Evolutionary conservation across 805 yeast genomes (phyloP).

Genomic region (Cephaloascus albidus): DNA sequence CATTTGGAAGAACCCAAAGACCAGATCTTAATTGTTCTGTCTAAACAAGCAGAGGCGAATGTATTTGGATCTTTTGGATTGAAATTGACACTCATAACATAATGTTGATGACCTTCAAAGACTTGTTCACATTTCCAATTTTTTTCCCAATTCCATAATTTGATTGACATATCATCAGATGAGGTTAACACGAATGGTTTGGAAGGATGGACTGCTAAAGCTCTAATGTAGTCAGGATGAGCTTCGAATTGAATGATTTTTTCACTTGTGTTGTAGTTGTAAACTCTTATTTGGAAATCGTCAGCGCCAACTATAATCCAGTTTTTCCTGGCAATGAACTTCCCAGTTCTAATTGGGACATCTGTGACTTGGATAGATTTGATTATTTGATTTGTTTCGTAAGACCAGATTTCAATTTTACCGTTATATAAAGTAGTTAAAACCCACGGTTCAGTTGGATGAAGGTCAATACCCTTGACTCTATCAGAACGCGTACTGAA

Average conservation of each 20-base stretch:
- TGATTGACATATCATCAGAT: constrained; percentile 85
- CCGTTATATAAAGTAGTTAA: constrained; percentile 88
- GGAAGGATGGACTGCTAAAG: constrained; percentile 89
- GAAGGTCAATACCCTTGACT: constrained; percentile 96
- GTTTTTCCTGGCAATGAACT: constrained; percentile 89
- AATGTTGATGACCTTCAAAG: constrained; percentile 94
- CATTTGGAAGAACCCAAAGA: constrained; percentile 80
- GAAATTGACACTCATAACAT: constrained; percentile 88
- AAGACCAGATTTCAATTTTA: constrained; percentile 87
- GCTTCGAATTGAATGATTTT: constrained; percentile 94
- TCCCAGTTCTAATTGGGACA: constrained; percentile 93
- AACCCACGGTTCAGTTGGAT: constrained; percentile 97
- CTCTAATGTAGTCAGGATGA: constrained; percentile 93
- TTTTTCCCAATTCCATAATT: constrained; percentile 96
- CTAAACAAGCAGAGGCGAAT: constrained; percentile 95
- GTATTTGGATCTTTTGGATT: constrained; percentile 97
- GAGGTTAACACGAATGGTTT: constrained; percentile 84
- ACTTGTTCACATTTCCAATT: constrained; percentile 85
- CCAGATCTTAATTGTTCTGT: constrained; percentile 96
- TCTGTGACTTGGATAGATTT: constrained; percentile 92
- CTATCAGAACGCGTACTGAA: constrained; percentile 91
- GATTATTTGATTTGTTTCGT: constrained; percentile 75
- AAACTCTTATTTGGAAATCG: constrained; percentile 89
- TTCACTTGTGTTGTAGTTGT: constrained; percentile 92
- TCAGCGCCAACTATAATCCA: constrained; percentile 97